Evolutionary conservation across 2,329 filamentous ascomycete species (phyloP).

Genomic region (Verticillium dahliae): DNA sequence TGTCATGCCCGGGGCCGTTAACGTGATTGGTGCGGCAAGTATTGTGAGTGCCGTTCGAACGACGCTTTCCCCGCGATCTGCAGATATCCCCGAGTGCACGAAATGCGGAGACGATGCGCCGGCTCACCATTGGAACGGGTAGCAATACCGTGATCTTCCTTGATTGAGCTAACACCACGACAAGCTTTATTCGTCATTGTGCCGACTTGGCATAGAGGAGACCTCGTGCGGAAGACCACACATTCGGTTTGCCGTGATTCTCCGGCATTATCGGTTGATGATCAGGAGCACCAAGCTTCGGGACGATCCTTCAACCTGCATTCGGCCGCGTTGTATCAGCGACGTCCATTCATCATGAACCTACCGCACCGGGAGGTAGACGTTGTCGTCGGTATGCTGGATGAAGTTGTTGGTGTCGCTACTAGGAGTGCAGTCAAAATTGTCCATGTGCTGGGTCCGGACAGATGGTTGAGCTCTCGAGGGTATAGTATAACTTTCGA

Average conservation of each 20-base stretch:
- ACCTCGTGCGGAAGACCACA: not conserved
- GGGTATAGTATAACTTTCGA: no score
- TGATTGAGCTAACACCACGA: conserved; percentile 7
- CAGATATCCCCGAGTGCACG: not conserved
- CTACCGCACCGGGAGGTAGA: not conserved
- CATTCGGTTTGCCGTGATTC: not conserved
- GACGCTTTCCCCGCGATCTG: not conserved
- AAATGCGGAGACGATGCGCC: not conserved
- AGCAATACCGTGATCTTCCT: not conserved
- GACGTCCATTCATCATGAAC: not conserved
- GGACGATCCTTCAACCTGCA: not conserved
- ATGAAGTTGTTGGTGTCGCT: not conserved
- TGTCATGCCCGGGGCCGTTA: not conserved
- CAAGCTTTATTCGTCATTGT: conserved; percentile 22
- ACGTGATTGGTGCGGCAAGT: not conserved
- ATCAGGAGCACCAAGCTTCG: not conserved
- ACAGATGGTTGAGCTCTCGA: no score
- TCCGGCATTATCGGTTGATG: not conserved
- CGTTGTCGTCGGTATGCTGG: not conserved
- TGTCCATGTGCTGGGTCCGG: no score
- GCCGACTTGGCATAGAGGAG: conserved; percentile 5
- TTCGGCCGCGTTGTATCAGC: not conserved
- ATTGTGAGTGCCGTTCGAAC: not conserved
- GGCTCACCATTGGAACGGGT: not conserved
- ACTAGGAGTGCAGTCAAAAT: no score